Evolutionary conservation across 306 rosid species (phyloP).

Genomic region (Glycine tomentella): DNA sequence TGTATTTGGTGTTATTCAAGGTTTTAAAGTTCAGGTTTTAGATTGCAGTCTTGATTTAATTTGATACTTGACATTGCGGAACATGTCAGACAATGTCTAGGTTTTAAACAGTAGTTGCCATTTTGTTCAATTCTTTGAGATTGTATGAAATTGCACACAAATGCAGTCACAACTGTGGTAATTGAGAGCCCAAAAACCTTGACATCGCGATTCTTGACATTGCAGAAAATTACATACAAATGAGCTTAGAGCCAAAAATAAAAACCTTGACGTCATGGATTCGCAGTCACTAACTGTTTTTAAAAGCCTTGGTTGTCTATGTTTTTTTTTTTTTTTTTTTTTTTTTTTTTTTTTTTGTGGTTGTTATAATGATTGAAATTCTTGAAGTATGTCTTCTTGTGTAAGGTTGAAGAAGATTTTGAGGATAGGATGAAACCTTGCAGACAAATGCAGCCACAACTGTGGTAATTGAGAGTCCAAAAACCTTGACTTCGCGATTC

Average conservation of each 20-base stretch:
- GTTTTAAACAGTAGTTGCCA: not conserved
- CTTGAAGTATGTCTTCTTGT: not conserved
- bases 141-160: not conserved
- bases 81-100: not conserved
- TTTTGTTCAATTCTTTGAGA: too few relatives aligned
- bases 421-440: too few relatives aligned
- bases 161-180: not conserved
- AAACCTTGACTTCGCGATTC: too few relatives aligned
- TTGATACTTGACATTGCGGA: not conserved
- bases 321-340: too few relatives aligned
- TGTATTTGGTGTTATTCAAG: not conserved
- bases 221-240: not conserved
- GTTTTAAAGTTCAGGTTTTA: not conserved
- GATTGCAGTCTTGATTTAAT: not conserved
- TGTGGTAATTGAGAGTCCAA: not conserved
- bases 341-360: too few relatives aligned
- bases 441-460: not conserved
- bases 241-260: not conserved
- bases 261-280: not conserved
- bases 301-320: not conserved
- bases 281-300: not conserved
- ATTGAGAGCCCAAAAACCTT: too few relatives aligned
- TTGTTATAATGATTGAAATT: not conserved
- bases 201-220: too few relatives aligned
- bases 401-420: too few relatives aligned